Evolutionary conservation across 2,329 filamentous ascomycete species (phyloP).

Genomic region (Elsinoe fawcettii): DNA sequence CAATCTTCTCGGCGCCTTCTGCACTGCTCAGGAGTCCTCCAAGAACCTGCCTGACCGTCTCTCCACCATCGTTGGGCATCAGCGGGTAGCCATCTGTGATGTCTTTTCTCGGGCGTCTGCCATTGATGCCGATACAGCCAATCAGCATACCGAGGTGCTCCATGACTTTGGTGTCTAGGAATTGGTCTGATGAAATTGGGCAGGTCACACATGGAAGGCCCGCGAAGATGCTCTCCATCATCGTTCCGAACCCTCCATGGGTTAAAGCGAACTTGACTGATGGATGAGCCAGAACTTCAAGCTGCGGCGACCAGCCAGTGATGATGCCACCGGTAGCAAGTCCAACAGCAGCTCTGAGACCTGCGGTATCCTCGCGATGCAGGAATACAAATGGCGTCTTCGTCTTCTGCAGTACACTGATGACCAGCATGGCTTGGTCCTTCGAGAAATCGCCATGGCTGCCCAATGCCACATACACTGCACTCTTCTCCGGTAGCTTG

Average conservation of each 20-base stretch:
- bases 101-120: not conserved
- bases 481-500: not conserved
- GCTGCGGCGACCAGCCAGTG: not conserved
- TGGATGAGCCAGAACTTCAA: conserved; percentile 10
- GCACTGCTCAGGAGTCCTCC: not conserved
- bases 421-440: not conserved
- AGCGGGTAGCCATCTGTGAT: not conserved
- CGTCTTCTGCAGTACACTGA: not conserved
- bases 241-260: conserved; percentile 4
- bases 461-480: not conserved
- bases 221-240: conserved; percentile 1
- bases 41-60: not conserved
- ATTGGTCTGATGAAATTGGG: not conserved
- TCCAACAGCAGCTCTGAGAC: not conserved
- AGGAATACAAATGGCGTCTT: not conserved
- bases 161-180: conserved; percentile 10
- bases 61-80: not conserved
- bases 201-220: not conserved
- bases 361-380: not conserved
- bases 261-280: not conserved
- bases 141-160: conserved; percentile 3
- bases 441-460: conserved; percentile 2
- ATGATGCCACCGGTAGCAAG: not conserved
- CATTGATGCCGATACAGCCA: not conserved
- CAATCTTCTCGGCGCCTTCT: not conserved